Evolutionary conservation across 2,329 filamentous ascomycete species (phyloP).

Genomic region (Metarhizium anisopliae): DNA sequence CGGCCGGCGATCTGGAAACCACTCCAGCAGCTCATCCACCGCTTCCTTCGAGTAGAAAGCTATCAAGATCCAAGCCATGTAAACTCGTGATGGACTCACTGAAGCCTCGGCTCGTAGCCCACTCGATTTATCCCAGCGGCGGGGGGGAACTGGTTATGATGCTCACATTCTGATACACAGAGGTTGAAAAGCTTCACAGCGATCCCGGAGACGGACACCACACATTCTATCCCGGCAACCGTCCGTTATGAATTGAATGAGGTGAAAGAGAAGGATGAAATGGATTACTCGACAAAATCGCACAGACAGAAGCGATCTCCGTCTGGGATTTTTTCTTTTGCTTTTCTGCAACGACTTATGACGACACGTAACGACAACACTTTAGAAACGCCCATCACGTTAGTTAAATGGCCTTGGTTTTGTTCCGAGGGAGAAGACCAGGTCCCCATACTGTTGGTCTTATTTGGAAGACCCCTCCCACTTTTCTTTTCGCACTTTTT

Average conservation of each 20-base stretch:
- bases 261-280: slow-evolving; percentile 2
- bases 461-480: neutral
- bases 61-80: neutral
- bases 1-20: slow-evolving; percentile 44
- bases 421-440: neutral
- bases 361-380: slow-evolving; percentile 15
- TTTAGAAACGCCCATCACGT: slow-evolving; percentile 10
- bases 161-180: slow-evolving; percentile 13
- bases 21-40: slow-evolving; percentile 55
- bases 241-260: slow-evolving; percentile 6
- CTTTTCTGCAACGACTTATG: slow-evolving; percentile 16
- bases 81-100: neutral
- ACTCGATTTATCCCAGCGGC: neutral
- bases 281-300: neutral
- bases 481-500: neutral
- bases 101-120: neutral
- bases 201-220: slow-evolving; percentile 21
- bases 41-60: slow-evolving; percentile 44
- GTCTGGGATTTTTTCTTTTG: slow-evolving; percentile 1
- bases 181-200: slow-evolving; percentile 31
- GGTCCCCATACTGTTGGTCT: neutral
- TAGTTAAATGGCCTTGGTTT: slow-evolving; percentile 3
- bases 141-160: neutral
- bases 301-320: slow-evolving; percentile 3
- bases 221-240: slow-evolving; percentile 9